Evolutionary conservation across 257 asterid species (phyloP).

Genomic region (Solanum gracilifrons): DNA sequence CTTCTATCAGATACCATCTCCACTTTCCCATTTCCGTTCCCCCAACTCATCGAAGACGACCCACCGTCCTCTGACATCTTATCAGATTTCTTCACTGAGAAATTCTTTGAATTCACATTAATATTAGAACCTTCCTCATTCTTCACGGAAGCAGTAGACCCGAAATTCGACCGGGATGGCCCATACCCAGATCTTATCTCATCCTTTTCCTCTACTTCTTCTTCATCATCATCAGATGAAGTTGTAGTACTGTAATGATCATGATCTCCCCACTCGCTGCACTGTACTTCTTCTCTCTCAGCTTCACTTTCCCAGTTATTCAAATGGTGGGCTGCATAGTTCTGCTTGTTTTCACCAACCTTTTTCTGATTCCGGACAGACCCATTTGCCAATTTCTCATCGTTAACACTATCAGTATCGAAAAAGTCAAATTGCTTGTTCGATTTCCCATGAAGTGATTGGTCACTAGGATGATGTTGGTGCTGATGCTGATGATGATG

Average conservation of each 20-base stretch:
- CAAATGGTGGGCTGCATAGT: conserved; percentile 4
- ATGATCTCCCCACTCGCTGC: conserved; percentile 95
- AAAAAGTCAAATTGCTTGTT: conserved; percentile 26
- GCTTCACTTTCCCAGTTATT: conserved; percentile 20
- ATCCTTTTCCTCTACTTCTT: conserved; percentile 17
- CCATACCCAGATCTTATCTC: conserved; percentile 60
- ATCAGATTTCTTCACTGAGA: conserved; percentile 36
- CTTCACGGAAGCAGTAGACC: conserved; percentile 23
- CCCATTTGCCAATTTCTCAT: conserved; percentile 45
- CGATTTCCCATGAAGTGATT: background rate
- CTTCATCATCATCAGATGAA: conserved; percentile 39
- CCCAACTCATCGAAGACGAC: conserved; percentile 73
- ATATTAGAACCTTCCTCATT: conserved; percentile 14
- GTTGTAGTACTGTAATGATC: conserved; percentile 55
- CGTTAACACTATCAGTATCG: conserved; percentile 5
- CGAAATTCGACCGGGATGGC: conserved; percentile 29
- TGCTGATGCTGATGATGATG: conserved; percentile 14
- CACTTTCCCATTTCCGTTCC: conserved; percentile 33
- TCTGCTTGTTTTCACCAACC: conserved; percentile 1
- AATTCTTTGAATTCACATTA: conserved; percentile 7
- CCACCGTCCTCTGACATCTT: conserved; percentile 44
- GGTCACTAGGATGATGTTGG: conserved; percentile 10
- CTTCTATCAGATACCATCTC: conserved; percentile 45
- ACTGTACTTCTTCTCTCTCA: conserved; percentile 93
- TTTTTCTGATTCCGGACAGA: background rate